phyloP scores from a whole-genome alignment of 768 basidiomycete species.

The Favolaschia claudopus region DNA sequence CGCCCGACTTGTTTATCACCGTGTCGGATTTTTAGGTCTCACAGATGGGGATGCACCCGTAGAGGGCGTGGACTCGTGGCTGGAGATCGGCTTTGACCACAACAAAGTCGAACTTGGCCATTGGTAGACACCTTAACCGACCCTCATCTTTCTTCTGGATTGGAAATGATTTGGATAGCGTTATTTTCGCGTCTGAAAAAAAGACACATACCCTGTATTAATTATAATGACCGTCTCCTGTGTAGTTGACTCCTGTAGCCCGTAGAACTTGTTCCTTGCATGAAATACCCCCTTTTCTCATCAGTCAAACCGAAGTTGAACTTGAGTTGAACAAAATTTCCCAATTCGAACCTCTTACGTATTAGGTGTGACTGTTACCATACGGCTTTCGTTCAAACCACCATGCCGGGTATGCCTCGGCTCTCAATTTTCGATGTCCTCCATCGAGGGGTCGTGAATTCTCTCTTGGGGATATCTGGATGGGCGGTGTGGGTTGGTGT shows the following conservation, averaged over 20 bases:
- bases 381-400: background rate
- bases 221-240: background rate
- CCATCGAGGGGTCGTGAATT: slow-evolving; percentile 63
- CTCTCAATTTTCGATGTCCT: slow-evolving; percentile 53
- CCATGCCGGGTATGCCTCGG: background rate
- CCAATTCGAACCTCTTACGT: too few relatives aligned
- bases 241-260: slow-evolving; percentile 20
- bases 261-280: too few relatives aligned
- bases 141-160: background rate
- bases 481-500: slow-evolving; percentile 63
- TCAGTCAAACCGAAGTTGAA: too few relatives aligned
- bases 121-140: slow-evolving; percentile 55
- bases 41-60: slow-evolving; percentile 35
- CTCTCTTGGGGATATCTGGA: slow-evolving; percentile 57
- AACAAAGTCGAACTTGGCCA: slow-evolving; percentile 60
- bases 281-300: too few relatives aligned
- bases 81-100: slow-evolving; percentile 60
- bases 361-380: too few relatives aligned
- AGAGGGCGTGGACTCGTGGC: slow-evolving; percentile 55
- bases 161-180: background rate
- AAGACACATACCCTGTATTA: slow-evolving; percentile 10
- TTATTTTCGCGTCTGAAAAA: background rate
- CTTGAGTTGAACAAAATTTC: too few relatives aligned
- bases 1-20: slow-evolving; percentile 64
- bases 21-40: slow-evolving; percentile 73